Conservation (phyloP, 2,329 filamentous ascomycete species). For the Neonectria magnoliae region DNA sequence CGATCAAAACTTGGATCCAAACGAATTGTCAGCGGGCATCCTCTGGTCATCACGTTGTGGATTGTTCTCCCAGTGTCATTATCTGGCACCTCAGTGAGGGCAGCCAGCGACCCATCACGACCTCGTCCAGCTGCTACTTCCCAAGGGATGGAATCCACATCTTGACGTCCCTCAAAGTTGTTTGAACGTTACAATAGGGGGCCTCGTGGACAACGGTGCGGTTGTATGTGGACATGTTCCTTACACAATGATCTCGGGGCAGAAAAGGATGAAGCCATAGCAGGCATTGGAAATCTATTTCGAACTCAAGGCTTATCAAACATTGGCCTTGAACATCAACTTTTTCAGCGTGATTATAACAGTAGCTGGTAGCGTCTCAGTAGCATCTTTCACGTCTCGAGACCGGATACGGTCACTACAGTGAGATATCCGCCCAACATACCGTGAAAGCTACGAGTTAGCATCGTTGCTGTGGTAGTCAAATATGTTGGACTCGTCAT, state of each 20-base stretch:
- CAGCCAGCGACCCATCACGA: neutral
- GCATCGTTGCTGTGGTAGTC: too few relatives aligned
- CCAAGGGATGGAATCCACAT: neutral
- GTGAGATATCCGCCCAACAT: too few relatives aligned
- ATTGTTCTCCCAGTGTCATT: neutral
- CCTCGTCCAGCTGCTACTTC: neutral
- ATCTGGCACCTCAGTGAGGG: neutral
- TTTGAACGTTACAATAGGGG: neutral
- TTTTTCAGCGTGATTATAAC: too few relatives aligned
- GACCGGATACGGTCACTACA: too few relatives aligned
- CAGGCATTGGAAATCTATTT: too few relatives aligned
- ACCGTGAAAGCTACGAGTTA: too few relatives aligned
- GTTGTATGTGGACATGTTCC: neutral
- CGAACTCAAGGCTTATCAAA: too few relatives aligned
- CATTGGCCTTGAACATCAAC: too few relatives aligned
- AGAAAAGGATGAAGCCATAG: too few relatives aligned
- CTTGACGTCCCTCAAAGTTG: neutral
- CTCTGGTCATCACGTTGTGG: neutral
- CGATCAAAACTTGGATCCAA: neutral
- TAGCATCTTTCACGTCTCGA: too few relatives aligned
- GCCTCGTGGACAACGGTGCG: neutral
- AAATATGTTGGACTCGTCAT: too few relatives aligned
- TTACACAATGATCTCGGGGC: neutral
- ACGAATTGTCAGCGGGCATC: neutral
- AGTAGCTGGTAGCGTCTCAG: too few relatives aligned